Evolutionary conservation across 2,329 filamentous ascomycete genomes (phyloP).

Genomic region (Fusarium hostae): DNA sequence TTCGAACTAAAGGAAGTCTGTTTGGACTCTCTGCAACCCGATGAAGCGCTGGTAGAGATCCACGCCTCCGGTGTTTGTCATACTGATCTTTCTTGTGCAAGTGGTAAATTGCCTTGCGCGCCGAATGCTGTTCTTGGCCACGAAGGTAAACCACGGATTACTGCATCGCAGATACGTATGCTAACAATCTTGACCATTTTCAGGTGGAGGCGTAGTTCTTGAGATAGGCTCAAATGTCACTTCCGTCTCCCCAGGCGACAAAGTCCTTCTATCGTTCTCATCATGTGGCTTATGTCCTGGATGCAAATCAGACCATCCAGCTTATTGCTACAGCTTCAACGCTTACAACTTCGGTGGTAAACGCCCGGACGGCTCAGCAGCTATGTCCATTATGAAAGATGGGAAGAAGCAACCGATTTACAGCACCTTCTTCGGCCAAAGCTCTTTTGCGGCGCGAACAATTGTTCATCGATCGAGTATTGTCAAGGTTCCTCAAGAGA

Average conservation of each 20-base stretch:
- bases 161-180: fast-evolving
- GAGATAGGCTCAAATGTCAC: slow-evolving; percentile 2
- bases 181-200: fast-evolving
- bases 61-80: slow-evolving; percentile 26
- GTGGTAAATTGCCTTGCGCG: slow-evolving; percentile 7
- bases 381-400: not conserved
- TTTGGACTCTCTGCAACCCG: not conserved
- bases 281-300: slow-evolving; percentile 8
- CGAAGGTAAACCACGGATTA: slow-evolving; percentile 53
- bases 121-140: slow-evolving; percentile 20
- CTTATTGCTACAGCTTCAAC: slow-evolving; percentile 22
- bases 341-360: slow-evolving; percentile 18
- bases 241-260: not conserved
- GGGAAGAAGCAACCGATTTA: not conserved
- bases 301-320: slow-evolving; percentile 18
- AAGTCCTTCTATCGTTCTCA: slow-evolving; percentile 23
- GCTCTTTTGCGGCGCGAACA: slow-evolving; percentile 15
- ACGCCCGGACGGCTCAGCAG: slow-evolving; percentile 9
- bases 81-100: slow-evolving; percentile 57
- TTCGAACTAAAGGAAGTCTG: slow-evolving; percentile 5
- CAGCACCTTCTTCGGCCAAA: slow-evolving; percentile 32
- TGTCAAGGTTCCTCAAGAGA: slow-evolving; percentile 8
- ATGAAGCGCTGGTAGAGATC: slow-evolving; percentile 24
- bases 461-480: slow-evolving; percentile 20
- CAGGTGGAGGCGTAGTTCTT: slow-evolving; percentile 25